Base-by-base conservation (phyloP, 257 asterid species). In the Fraxinus anomala region DNA sequence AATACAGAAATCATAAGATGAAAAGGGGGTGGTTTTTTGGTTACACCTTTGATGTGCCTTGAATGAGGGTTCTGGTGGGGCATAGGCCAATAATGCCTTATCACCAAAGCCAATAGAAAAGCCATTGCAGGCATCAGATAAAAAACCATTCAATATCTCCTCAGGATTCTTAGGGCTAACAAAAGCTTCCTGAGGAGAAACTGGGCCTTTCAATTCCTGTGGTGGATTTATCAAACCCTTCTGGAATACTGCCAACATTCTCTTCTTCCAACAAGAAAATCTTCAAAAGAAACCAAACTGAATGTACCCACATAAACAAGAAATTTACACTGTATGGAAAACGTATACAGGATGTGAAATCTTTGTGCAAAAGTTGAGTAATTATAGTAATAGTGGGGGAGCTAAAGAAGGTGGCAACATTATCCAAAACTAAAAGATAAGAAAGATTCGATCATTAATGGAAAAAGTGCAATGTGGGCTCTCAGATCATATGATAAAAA, bases 161-260 rank as follows among this genome's bases (percentile, higher is more conserved):
- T 87, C 91, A 1, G 96, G 89, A 39, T 77, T 74, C 66, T 83
- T 87, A 39, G 80, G 74, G 69, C 76, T 83, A 7, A 61, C 75
- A 12, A 80, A 28, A 19, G 82, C 71, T 17, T 26, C 28, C 28
- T 79, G 78, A 4, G 66, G 17, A 11, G 92, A 76, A n/a, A 87
- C 93, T 16, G 94, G 92, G 84, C 97, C 89, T 33, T 89, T 88
- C 75, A 96, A 82, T 79, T 96, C 99, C 74, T 86, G 73, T 14
- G 99, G 99, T 68, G 98, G 92, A 79, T 87, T 86, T 66, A 92
- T 85, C 80, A 96, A 82, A 37, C 89, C 93, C 30, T 89, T 91
- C 87, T 87, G 89, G 92, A 96, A 96, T 44, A 91, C 77, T 36
- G 85, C 91, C 92, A 96, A 83, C 99, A 96, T 94, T 82, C 84